These are phyloP conservation scores for Hygrophoropsis aurantiaca DNA, from an alignment of 768 basidiomycete genomes.

Conservation along the genomic window DNA sequence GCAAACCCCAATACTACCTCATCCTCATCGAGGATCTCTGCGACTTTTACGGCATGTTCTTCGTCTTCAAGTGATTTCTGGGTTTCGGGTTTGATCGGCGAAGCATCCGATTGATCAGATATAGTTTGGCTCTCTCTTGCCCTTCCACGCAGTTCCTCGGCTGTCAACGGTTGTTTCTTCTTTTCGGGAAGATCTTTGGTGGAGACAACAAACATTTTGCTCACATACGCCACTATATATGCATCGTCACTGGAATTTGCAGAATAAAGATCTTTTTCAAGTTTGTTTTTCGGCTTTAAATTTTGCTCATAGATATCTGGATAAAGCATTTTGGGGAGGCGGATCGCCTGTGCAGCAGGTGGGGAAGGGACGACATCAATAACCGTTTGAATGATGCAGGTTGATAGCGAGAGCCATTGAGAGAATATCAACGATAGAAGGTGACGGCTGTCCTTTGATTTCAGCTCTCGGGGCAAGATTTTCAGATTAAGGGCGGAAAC, in stretches of 20 bases:
- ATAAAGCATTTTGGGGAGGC: slow-evolving; percentile 91
- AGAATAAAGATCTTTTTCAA: slow-evolving; percentile 81
- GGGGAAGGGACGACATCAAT: slow-evolving; percentile 96
- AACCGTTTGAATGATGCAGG: slow-evolving; percentile 85
- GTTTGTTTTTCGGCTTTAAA: slow-evolving; percentile 65
- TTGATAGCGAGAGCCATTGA: slow-evolving; percentile 95
- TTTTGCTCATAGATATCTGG: slow-evolving; percentile 67
- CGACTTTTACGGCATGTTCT: not conserved
- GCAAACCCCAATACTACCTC: slow-evolving; percentile 92
- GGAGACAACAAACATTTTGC: slow-evolving; percentile 98
- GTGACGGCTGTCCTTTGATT: slow-evolving; percentile 84
- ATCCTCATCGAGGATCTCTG: slow-evolving; percentile 5
- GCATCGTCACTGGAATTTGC: slow-evolving; percentile 61
- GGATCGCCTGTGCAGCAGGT: slow-evolving; percentile 70
- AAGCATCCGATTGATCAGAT: slow-evolving; percentile 7
- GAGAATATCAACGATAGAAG: slow-evolving; percentile 86
- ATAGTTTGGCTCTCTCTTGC: slow-evolving; percentile 47
- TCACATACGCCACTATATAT: slow-evolving; percentile 81
- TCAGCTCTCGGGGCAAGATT: slow-evolving; percentile 85
- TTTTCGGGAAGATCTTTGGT: slow-evolving; percentile 81
- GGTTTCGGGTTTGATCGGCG: slow-evolving; percentile 1
- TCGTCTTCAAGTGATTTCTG: not conserved
- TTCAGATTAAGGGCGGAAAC: slow-evolving; percentile 79
- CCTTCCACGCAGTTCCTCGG: slow-evolving; percentile 77
- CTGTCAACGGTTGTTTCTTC: slow-evolving; percentile 72